Conservation (phyloP, 179 eudicot genomes). For the Sideroxylon spinosum region DNA sequence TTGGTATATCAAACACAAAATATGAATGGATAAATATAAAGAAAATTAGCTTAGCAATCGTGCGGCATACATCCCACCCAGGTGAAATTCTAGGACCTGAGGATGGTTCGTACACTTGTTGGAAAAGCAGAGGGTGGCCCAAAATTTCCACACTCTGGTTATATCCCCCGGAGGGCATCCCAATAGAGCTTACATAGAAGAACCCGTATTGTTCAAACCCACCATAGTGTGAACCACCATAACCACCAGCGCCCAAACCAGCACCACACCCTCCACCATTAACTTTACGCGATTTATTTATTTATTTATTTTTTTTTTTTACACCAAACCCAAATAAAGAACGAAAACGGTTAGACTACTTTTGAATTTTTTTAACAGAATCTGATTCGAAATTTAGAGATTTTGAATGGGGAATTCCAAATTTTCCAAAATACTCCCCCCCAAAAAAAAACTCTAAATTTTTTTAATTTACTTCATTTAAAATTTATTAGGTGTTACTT, state of each 20-base stretch:
- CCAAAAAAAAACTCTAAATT: too few species aligned
- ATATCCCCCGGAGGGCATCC: conserved; percentile 42
- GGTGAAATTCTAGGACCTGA: conserved; percentile 46
- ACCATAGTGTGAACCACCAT: conserved; percentile 37
- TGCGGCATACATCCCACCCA: conserved; percentile 56
- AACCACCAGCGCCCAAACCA: conserved; percentile 7
- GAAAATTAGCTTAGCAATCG: conserved; percentile 45
- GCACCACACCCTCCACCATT: conserved; percentile 24
- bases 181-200: conserved; percentile 31
- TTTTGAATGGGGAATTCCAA: too few species aligned
- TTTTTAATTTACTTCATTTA: too few species aligned
- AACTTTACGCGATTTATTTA: not conserved
- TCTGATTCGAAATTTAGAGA: too few species aligned
- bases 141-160: conserved; percentile 44
- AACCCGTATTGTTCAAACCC: conserved; percentile 21
- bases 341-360: too few species aligned
- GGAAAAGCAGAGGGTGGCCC: conserved; percentile 32
- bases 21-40: not conserved
- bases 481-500: too few species aligned
- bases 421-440: too few species aligned
- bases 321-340: too few species aligned
- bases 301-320: too few species aligned
- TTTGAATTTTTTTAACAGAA: too few species aligned
- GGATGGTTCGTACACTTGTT: conserved; percentile 30
- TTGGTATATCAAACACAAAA: not conserved